phyloP scores from a whole-genome alignment of 352 stramenopile genomes.

The Phytophthora syringae region DNA sequence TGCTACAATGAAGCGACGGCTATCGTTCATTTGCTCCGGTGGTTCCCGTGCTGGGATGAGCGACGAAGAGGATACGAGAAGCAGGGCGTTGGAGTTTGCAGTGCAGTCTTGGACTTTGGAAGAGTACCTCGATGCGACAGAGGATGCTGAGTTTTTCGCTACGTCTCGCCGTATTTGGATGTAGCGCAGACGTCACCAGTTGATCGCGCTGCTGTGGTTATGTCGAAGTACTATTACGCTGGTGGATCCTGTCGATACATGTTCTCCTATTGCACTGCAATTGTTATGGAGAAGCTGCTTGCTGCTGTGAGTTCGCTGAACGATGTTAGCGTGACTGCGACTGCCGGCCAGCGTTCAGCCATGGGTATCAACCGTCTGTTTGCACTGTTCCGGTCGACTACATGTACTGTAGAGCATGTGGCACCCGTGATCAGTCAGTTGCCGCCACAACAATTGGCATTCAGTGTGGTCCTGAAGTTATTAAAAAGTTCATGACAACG shows the following conservation, averaged over 20 bases:
- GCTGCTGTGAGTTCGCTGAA: constrained; percentile 10
- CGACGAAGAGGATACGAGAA: not conserved
- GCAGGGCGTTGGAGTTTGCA: not conserved
- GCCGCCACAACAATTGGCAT: constrained; percentile 12
- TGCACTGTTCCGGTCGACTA: constrained; percentile 1
- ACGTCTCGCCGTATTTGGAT: constrained; percentile 13
- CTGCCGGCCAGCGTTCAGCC: constrained; percentile 1
- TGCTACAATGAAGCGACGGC: not conserved
- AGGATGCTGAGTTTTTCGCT: constrained; percentile 11
- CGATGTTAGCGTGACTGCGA: not conserved
- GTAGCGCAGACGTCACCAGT: not conserved
- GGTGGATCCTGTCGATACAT: constrained; percentile 26
- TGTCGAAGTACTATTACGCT: constrained; percentile 26
- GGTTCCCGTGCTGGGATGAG: not conserved
- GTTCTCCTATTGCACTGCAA: constrained; percentile 8
- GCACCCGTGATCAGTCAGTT: constrained; percentile 1
- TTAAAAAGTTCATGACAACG: constrained; percentile 13
- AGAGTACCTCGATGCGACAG: constrained; percentile 12
- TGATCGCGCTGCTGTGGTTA: constrained; percentile 8
- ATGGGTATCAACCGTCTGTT: constrained; percentile 6
- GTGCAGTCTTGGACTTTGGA: constrained; percentile 21
- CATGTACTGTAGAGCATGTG: too few species aligned
- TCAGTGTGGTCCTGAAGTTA: not conserved
- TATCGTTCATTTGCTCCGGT: constrained; percentile 17
- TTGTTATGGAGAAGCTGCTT: not conserved